These are phyloP conservation scores for Ganoderma resinaceum DNA, from an alignment of 1,284 basidiomycete genomes.

Conservation along the genomic window DNA sequence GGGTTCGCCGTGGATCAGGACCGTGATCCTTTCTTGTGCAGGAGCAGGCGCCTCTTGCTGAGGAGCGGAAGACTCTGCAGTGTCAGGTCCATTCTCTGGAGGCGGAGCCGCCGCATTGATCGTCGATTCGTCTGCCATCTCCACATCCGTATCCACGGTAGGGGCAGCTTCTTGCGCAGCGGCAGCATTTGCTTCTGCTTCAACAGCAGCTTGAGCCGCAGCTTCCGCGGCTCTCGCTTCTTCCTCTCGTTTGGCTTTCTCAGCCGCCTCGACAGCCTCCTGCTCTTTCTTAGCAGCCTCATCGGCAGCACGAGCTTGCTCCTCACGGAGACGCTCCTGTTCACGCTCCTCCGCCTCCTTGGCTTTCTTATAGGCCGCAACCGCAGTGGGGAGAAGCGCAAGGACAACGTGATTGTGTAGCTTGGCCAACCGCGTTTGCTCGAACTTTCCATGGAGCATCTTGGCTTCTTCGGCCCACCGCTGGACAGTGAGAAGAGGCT, in stretches of 20 bases:
- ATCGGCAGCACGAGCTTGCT: slow-evolving; percentile 48
- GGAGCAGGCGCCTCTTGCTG: slow-evolving; percentile 43
- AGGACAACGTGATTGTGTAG: slow-evolving; percentile 80
- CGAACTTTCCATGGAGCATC: slow-evolving; percentile 79
- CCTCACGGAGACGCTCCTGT: slow-evolving; percentile 44
- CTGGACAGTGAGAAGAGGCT: slow-evolving; percentile 84
- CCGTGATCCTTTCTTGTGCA: slow-evolving; percentile 70
- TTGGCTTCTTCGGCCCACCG: slow-evolving; percentile 93
- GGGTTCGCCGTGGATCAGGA: slow-evolving; percentile 90
- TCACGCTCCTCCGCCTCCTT: slow-evolving; percentile 62
- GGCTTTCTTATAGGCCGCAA: slow-evolving; percentile 57
- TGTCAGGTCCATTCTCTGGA: slow-evolving; percentile 20
- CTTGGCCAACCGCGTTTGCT: slow-evolving; percentile 70
- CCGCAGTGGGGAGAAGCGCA: slow-evolving; percentile 83
- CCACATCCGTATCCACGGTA: slow-evolving; percentile 45
- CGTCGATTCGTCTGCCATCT: slow-evolving; percentile 48
- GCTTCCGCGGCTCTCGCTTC: slow-evolving; percentile 32
- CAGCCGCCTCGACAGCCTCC: slow-evolving; percentile 37
- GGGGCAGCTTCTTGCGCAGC: slow-evolving; percentile 28
- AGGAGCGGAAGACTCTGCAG: slow-evolving; percentile 26
- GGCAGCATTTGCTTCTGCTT: slow-evolving; percentile 40
- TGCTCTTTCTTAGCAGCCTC: slow-evolving; percentile 34
- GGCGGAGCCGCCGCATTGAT: slow-evolving; percentile 24
- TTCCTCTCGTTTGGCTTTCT: slow-evolving; percentile 39
- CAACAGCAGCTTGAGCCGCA: slow-evolving; percentile 23